Conservation (phyloP, 73 alveolate genomes). For the Paramecium sexaurelia region DNA sequence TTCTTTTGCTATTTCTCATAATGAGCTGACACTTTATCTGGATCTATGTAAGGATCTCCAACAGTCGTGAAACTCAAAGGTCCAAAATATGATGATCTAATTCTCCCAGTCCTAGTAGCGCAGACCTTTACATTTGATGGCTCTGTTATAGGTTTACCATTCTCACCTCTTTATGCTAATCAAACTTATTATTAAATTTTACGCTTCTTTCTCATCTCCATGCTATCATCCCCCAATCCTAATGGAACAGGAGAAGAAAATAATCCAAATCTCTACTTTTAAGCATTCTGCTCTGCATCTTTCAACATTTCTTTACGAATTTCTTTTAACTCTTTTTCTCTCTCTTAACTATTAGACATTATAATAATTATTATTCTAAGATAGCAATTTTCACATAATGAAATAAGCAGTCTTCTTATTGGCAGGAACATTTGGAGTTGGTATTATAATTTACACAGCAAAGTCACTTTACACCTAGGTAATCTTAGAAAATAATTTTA, state of each 20-base stretch:
- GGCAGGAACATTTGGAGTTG: too few species aligned
- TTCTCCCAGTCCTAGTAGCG: neutral
- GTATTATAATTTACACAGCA: too few species aligned
- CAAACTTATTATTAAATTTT: neutral
- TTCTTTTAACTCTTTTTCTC: neutral
- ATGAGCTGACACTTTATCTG: neutral
- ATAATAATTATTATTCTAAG: neutral
- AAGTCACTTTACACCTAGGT: too few species aligned
- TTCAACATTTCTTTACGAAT: neutral
- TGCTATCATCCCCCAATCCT: constrained; percentile 3
- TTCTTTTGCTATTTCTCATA: neutral
- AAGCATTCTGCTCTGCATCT: neutral
- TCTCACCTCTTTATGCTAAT: neutral
- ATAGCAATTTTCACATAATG: neutral
- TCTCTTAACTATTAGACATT: constrained; percentile 9
- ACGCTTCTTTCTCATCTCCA: constrained; percentile 9
- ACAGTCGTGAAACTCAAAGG: constrained; percentile 21
- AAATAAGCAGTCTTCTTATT: too few species aligned
- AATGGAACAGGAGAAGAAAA: constrained; percentile 40
- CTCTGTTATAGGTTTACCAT: constrained; percentile 18
- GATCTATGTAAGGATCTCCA: constrained; percentile 42
- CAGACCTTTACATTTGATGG: constrained; percentile 34
- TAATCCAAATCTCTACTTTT: constrained; percentile 12
- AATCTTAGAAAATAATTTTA: too few species aligned
- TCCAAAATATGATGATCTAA: neutral